Percentiles rank a stretch among this genome's conserved stretches.
Conservation (phyloP, 495 filamentous ascomycete species). For the Podospora australis region DNA sequence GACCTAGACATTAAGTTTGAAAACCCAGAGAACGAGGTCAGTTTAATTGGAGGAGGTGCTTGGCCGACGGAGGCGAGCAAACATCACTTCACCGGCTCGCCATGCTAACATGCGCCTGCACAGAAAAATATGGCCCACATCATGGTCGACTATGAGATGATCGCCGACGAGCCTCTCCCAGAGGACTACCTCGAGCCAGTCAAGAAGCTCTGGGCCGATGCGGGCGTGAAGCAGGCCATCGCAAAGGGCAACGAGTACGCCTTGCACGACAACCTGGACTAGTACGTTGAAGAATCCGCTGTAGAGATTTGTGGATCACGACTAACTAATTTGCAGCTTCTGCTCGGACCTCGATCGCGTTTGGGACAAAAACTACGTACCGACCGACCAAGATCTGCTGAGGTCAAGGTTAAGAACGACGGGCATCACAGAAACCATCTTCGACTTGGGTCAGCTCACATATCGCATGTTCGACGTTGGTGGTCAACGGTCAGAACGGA, state of each 20-base stretch:
- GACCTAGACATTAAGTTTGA: slow-evolving; percentile 72
- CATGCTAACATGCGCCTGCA: no score
- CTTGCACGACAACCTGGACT: slow-evolving; percentile 87
- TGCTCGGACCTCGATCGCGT: slow-evolving; percentile 84
- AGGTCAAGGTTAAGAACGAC: slow-evolving; percentile 89
- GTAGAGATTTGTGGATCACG: neutral
- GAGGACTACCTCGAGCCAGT: slow-evolving; percentile 66
- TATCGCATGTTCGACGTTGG: slow-evolving; percentile 99
- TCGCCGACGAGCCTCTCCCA: slow-evolving; percentile 66
- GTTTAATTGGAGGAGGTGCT: slow-evolving; percentile 15
- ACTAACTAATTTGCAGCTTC: slow-evolving; percentile 53
- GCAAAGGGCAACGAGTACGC: slow-evolving; percentile 92
- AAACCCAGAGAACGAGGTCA: slow-evolving; percentile 69
- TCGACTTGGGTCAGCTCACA: slow-evolving; percentile 89
- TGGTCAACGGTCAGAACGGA: slow-evolving; percentile 92
- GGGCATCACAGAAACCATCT: slow-evolving; percentile 94
- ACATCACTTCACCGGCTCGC: no score
- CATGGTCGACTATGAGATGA: slow-evolving; percentile 65
- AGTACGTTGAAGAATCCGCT: no score
- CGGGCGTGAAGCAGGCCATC: slow-evolving; percentile 78
- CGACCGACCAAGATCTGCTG: slow-evolving; percentile 94
- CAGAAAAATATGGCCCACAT: slow-evolving; percentile 50
- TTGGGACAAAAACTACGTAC: slow-evolving; percentile 79
- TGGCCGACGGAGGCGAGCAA: neutral
- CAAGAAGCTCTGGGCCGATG: slow-evolving; percentile 76